Evolutionary conservation across 2,329 filamentous ascomycete genomes (phyloP), one percentile per base, ranked within the genome.

Genomic region (Exophiala sp.): DNA sequence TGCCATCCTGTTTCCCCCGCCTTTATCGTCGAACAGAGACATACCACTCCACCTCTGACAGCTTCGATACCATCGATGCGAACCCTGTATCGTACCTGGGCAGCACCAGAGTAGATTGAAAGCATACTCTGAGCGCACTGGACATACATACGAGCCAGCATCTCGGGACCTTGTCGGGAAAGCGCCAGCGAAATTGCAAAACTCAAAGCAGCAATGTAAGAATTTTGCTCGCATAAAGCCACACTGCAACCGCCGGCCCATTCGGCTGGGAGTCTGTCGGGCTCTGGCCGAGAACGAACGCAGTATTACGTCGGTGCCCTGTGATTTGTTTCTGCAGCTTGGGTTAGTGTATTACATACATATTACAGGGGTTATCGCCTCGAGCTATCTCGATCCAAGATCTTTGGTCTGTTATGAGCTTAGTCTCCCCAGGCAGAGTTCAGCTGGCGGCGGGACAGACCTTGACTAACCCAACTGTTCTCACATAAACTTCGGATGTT

Each of bases 361-460:
- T n/a, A n/a, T 32, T 32, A 11, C 30, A 34, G 30, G 30, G 29
- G 11, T 35, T 45, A 19, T 24, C 1, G 3, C 9, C 38, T 24
- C n/a, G 21, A 41, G 14, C n/a, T 23, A 41, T 41, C 19, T 41
- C 38, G 38, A 41, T 41, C 35, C 21, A 41, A 41, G 38, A 41
- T 41, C 34, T 37, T 19, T 37, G 14, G 14, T 18, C 34, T 37
- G 13, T 13, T 18, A 18, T 9, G 34, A 37, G 34, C 14, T 3
- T 37, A 37, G 34, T 2, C 21, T 22, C 23, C 9, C 10, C 21
- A 32, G 4, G 22, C 22, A 44, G 29, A 43, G 30, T 43, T 43
- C 32, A 39, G 23, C 27, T 49, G 40, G 39, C 30, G 40, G 46
- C 46, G 46, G 46, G 38, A 48, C 46, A 48, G 30, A 27, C 19